Base-by-base conservation (phyloP, 352 stramenopile species). In the Globisporangium lucens region DNA sequence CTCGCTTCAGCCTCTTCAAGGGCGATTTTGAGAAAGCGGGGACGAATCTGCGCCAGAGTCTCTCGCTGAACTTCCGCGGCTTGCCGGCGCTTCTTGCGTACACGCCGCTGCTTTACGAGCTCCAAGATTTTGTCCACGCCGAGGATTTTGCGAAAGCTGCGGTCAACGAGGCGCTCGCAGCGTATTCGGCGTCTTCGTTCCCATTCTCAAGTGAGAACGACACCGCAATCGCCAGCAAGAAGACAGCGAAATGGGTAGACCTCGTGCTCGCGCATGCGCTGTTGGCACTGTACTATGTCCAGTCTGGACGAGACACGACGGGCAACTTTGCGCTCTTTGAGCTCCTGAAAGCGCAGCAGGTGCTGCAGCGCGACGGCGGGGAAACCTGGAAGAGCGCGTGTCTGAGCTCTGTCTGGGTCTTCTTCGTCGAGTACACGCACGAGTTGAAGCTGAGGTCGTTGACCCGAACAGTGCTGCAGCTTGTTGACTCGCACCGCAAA, bases 241-340 rank as follows among this genome's bases (percentile, higher is more conserved):
- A 49, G 29, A 51, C 43, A 7, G 17, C 17, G 17, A 60, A 30
- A 7, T 57, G 62, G 49, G 46, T 66, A 30, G 30, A 79, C 4
- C 46, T 79, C 29, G 73, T 73, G 17, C 70, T 86, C 10, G 77
- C 80, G 10, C 87, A 95, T 56, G 79, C 72, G 55, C 70, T 95
- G 15, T 72, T 91, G 29, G 87, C 79, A 10, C 76, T 87, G 35
- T 89, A 79, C 66, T 94, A 82, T 63, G 63, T 70, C 8, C 69
- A 84, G 38, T 80, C 80, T 0, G 72, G 63, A 5, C 66, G 61
- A 46, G 86, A 93, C 47, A 35, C 35, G 2, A 91, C 82, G 2
- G 82, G 83, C 2, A 94, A 93, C 61, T 66, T 93, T 29, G 65
- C 75, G 22, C 71, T 85, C 13, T 82, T 92, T 52, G 85, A 95